Base-by-base conservation (phyloP, 805 yeast species). In the Candida schatavii region DNA sequence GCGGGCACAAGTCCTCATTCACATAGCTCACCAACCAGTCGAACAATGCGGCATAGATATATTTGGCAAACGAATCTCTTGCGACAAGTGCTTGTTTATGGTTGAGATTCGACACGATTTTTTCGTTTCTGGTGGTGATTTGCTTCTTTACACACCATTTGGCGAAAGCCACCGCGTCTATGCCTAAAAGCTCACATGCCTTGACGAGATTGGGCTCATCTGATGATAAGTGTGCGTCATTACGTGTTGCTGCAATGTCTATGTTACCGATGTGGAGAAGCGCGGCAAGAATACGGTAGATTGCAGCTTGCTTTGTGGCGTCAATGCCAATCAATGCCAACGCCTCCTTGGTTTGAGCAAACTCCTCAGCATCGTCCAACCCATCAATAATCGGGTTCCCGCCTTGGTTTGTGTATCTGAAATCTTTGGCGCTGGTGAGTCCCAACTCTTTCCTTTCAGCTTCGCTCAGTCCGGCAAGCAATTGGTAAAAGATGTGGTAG, bases 11-110 rank as follows among this genome's bases (percentile, higher is more conserved):
- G 56, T 88, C 95, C 18, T 75, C 62, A 62, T 91, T 91, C 49
- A 89, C 86, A 51, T 81, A 82, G 38, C 77, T 81, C 19, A 90
- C 98, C 45, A 91, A 77, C 99, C 99, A 91, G 58, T 91, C 98
- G 53, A 91, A 91, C 46, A 93, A 67, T 2, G 96, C 86, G 2
- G 97, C 81, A 66, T 93, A 91, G 39, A 93, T 84, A 62, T 84
- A 91, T 62, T 91, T 91, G 38, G 98, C 88, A 41, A 91, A 95
- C n/a, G 99, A 93, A 66, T 91, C 98, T 57, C 96, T 81, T 11
- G 97, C 91, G 23, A 90, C 97, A 20, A 80, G 54, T 6, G 98
- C 95, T 59, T 90, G 96, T 53, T 80, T 80, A 59, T 80, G 85
- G 54, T 77, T 87, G 57, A 91, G 73, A 59, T 85, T 88, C 19